Base-by-base conservation (phyloP, 305 asterid species). In the Rubia balearica region DNA sequence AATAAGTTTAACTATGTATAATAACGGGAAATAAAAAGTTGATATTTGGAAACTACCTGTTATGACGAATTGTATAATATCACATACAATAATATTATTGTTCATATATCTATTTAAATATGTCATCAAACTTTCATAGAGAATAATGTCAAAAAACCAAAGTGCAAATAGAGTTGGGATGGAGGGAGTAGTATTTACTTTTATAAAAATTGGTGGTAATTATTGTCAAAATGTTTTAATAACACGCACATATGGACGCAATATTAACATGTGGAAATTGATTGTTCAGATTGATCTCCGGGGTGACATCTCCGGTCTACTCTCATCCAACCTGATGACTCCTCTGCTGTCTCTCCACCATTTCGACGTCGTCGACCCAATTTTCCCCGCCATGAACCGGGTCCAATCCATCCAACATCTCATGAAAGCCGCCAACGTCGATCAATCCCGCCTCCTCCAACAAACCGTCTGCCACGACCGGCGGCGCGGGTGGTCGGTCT, bases 381-480 rank as follows among this genome's bases (percentile, higher is more conserved):
- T 84, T 24, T 84, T 84, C 48, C 86, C 86, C 19, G 19, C 49
- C 4, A 78, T 73, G 76, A 71, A 80, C 61, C 77, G 82, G 4
- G 49, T 13, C 4, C 67, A 80, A 8, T 78, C 88, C 0, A 43
- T 73, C 12, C 78, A 75, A 22, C 84, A 75, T 74, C 68, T 84
- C 19, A 69, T 83, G 85, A 81, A 73, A 65, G 84, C 89, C 30
- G 85, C 86, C 24, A 71, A 70, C 16, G 21, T 53, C 8, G 90
- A 83, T 67, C 86, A 83, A 42, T 80, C 88, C 0, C 81, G 90
- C 1, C 59, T 83, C 38, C 9, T 85, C 62, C 88, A 81, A 56
- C 90, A 86, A 76, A 86, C 85, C 1, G 72, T 83, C 1, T 83
- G 90, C 74, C 43, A 86, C 68, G 61, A 82, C 64, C 74, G 74